Evolutionary conservation across 2,329 filamentous ascomycete genomes (phyloP), one percentile per base, ranked within the genome.

Genomic region (Colletotrichum lupini): DNA sequence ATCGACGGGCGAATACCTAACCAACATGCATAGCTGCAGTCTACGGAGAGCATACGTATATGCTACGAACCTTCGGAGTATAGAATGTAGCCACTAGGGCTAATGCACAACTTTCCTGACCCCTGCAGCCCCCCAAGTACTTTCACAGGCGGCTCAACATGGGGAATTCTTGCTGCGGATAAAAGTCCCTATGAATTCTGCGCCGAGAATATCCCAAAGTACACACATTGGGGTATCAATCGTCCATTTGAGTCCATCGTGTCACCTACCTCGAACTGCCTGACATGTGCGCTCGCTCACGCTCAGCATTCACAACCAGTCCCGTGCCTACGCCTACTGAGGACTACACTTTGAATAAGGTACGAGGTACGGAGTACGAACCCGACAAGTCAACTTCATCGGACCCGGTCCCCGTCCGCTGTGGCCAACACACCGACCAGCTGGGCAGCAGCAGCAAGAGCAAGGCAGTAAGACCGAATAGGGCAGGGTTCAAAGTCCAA

Each of bases 291-390:
- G 61, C 59, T 66, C 53, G 61, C 59, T 66, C 61, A 35, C 61
- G 53, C 37, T 42, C 28, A 57, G n/a, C 55, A 58, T 56, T 30
- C 16, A 42, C 53, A 49, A 14, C 56, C 46, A 12, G 24, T 37
- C 68, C 9, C 8, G 24, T 14, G 32, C 5, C 52, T 14, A 26
- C 58, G 6, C 19, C 14, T 14, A 24, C 49, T 32, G 16, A 24
- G 14, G 22, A 12, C 61, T 7, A 30, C 9, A 7, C 28, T 11
- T n/a, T 12, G 19, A 60, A 56, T 70, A 73, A 57, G 60, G 60
- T 70, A 65, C 70, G 70, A 70, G 67, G 28, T 70, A 14, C n/a
- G n/a, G 14, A 8, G 42, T 35, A 60, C 60, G 67, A 70, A 70
- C 49, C 70, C 67, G 70, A 70, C 60, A 69, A 46, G 37, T 65